Evolutionary conservation across 2,329 filamentous ascomycete genomes (phyloP).

Genomic region (Thelonectria olida): DNA sequence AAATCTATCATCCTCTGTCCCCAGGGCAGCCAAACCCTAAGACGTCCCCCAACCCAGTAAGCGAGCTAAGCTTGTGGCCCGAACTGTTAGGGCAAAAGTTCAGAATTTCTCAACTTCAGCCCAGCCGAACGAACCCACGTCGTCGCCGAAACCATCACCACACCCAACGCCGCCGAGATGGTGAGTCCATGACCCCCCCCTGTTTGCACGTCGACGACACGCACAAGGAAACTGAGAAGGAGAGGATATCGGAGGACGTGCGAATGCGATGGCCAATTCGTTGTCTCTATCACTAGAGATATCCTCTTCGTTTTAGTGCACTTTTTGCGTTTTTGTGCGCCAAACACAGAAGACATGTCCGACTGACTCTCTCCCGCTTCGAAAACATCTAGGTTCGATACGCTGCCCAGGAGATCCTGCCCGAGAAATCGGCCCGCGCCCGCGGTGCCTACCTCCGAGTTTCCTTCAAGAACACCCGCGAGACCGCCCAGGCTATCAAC

Average conservation of each 20-base stretch:
- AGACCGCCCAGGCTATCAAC: constrained; percentile 99
- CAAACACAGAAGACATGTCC: background rate
- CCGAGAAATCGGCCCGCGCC: constrained; percentile 94
- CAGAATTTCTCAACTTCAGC: constrained; percentile 58
- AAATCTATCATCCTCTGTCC: constrained; percentile 10
- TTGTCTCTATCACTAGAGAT: background rate
- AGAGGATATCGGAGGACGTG: constrained; percentile 11
- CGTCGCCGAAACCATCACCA: constrained; percentile 63
- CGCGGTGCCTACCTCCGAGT: constrained; percentile 99
- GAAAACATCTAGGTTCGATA: constrained; percentile 79
- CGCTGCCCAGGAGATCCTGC: constrained; percentile 88
- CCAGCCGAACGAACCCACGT: constrained; percentile 57
- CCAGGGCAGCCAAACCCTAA: constrained; percentile 55
- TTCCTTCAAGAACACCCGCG: constrained; percentile 99
- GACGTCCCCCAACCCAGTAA: constrained; percentile 50
- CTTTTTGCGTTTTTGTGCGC: constrained; percentile 5
- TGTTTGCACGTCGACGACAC: constrained; percentile 27
- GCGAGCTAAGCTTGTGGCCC: constrained; percentile 51
- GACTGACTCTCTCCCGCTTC: constrained; percentile 37
- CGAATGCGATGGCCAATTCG: constrained; percentile 8
- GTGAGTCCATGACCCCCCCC: constrained; percentile 53
- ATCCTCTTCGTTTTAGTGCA: background rate
- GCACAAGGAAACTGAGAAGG: constrained; percentile 29
- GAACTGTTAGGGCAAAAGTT: constrained; percentile 55
- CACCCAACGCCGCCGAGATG: constrained; percentile 65